Evolutionary conservation across 352 stramenopile genomes (phyloP).

Genomic region (Globisporangium okanoganense): DNA sequence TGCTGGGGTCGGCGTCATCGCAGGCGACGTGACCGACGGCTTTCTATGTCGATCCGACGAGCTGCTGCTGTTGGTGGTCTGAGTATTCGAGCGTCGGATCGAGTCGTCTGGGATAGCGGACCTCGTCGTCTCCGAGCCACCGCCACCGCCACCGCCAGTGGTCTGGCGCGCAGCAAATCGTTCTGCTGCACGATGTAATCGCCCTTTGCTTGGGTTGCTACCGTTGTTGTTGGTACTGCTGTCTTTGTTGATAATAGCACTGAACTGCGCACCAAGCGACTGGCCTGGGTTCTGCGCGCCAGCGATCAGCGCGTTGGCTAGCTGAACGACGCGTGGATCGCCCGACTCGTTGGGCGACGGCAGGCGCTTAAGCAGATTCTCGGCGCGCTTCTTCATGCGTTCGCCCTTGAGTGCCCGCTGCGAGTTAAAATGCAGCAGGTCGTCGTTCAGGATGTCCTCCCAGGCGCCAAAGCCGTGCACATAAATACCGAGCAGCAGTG

Average conservation of each 20-base stretch:
- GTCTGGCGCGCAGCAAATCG: slow-evolving; percentile 46
- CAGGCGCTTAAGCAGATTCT: slow-evolving; percentile 78
- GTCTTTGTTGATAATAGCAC: slow-evolving; percentile 65
- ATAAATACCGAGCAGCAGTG: slow-evolving; percentile 77
- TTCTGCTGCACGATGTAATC: slow-evolving; percentile 66
- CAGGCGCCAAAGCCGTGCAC: slow-evolving; percentile 82
- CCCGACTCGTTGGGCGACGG: slow-evolving; percentile 50
- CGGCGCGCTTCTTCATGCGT: slow-evolving; percentile 76
- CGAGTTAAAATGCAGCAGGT: slow-evolving; percentile 71
- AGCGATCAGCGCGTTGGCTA: slow-evolving; percentile 36
- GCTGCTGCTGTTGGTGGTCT: slow-evolving; percentile 16
- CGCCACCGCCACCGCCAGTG: slow-evolving; percentile 18
- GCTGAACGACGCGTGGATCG: slow-evolving; percentile 60
- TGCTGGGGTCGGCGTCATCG: slow-evolving; percentile 18
- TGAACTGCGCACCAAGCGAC: slow-evolving; percentile 66
- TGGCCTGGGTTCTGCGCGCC: slow-evolving; percentile 38
- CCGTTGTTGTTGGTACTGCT: slow-evolving; percentile 19
- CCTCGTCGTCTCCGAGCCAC: slow-evolving; percentile 2
- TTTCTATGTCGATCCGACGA: slow-evolving; percentile 30
- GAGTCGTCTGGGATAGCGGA: slow-evolving; percentile 28
- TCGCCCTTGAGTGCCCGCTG: slow-evolving; percentile 82
- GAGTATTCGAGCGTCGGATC: slow-evolving; percentile 32
- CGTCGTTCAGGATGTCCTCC: slow-evolving; percentile 86
- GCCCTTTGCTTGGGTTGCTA: slow-evolving; percentile 29
- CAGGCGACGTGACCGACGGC: slow-evolving; percentile 23